Evolutionary conservation across 345 rosid species (phyloP).

Genomic region (Linum tenue): DNA sequence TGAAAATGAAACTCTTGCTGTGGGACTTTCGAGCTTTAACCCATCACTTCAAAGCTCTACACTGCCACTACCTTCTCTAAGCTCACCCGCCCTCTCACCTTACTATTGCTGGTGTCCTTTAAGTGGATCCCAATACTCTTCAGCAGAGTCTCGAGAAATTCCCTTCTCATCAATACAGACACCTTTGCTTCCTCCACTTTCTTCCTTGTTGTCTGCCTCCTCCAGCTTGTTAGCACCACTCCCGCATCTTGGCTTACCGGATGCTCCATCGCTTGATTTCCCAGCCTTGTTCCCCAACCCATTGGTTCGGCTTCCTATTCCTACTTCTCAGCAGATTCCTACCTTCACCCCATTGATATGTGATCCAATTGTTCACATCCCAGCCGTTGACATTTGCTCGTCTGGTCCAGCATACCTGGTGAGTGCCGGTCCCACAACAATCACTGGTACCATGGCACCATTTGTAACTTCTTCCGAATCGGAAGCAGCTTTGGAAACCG

Average conservation of each 20-base stretch:
- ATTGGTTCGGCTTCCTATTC: slow-evolving; percentile 39
- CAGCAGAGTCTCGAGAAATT: slow-evolving; percentile 23
- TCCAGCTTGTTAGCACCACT: slow-evolving; percentile 44
- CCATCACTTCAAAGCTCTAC: slow-evolving; percentile 27
- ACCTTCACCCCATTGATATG: slow-evolving; percentile 82
- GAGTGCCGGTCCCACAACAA: slow-evolving; percentile 55
- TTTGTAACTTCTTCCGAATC: slow-evolving; percentile 44
- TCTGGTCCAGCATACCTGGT: slow-evolving; percentile 92
- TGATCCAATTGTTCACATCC: slow-evolving; percentile 88
- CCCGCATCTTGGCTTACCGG: slow-evolving; percentile 38
- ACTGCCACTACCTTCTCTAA: slow-evolving; percentile 31
- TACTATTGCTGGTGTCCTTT: slow-evolving; percentile 91
- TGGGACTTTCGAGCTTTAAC: slow-evolving; percentile 18
- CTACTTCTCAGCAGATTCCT: slow-evolving; percentile 55
- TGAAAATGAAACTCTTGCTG: slow-evolving; percentile 19
- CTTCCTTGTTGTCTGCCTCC: slow-evolving; percentile 55
- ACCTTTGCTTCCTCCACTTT: slow-evolving; percentile 53
- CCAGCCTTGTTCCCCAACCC: slow-evolving; percentile 56
- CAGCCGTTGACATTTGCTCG: slow-evolving; percentile 81
- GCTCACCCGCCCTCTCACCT: slow-evolving; percentile 59
- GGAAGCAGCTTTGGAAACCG: slow-evolving; percentile 60
- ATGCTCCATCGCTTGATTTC: slow-evolving; percentile 29
- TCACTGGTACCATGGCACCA: slow-evolving; percentile 57
- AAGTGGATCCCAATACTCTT: slow-evolving; percentile 38
- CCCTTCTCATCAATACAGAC: slow-evolving; percentile 37